Evolutionary conservation across 2,329 filamentous ascomycete species (phyloP).

Genomic region (Zasmidium angulare): DNA sequence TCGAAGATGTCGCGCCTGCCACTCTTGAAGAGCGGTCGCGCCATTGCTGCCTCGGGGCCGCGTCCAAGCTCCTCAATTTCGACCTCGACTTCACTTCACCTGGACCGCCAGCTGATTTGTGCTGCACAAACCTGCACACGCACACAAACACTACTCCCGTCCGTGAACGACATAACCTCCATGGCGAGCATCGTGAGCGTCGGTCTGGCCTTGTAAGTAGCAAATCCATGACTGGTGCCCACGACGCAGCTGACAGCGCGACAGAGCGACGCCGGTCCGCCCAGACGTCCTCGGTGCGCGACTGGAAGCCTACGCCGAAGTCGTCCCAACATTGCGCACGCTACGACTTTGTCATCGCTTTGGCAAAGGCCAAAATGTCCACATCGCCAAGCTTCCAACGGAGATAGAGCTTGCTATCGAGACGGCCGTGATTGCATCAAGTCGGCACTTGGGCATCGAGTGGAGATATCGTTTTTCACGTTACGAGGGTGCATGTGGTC

Average conservation of each 20-base stretch:
- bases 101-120: not conserved
- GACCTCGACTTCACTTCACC: not conserved
- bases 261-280: slow-evolving; percentile 18
- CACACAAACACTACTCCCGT: too few relatives aligned
- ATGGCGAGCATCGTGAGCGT: not conserved
- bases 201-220: not conserved
- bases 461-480: slow-evolving; percentile 9
- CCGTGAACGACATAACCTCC: not conserved
- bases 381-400: slow-evolving; percentile 23
- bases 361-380: slow-evolving; percentile 17
- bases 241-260: not conserved
- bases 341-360: slow-evolving; percentile 25
- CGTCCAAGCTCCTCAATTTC: not conserved
- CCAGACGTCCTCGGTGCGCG: slow-evolving; percentile 16
- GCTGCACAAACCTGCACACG: too few relatives aligned
- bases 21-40: not conserved
- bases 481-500: slow-evolving; percentile 14
- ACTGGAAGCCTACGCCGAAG: slow-evolving; percentile 12
- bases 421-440: too few relatives aligned
- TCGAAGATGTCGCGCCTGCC: not conserved
- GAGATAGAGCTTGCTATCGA: slow-evolving; percentile 24
- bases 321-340: slow-evolving; percentile 8
- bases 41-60: not conserved
- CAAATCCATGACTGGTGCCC: not conserved
- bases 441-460: not conserved